Evolutionary conservation across 1,139 yeast genomes (phyloP).

Genomic region (Taphrina pruni): DNA sequence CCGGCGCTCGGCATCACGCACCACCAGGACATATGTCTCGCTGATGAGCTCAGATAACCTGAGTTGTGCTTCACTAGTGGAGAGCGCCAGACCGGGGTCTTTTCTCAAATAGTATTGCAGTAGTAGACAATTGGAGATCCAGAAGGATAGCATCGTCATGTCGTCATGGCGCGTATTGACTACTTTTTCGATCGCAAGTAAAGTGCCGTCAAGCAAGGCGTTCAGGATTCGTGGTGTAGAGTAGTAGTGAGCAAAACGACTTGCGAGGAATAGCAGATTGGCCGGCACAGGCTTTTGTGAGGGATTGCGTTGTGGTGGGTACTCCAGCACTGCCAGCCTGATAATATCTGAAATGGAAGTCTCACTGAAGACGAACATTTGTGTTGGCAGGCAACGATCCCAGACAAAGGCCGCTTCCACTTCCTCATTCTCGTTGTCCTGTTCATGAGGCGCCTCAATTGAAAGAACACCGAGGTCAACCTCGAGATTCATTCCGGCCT

Average conservation of each 20-base stretch:
- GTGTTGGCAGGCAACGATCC: slow-evolving; percentile 53
- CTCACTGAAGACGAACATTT: slow-evolving; percentile 55
- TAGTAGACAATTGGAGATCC: slow-evolving; percentile 55
- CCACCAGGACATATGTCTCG: slow-evolving; percentile 52
- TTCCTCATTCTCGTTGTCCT: slow-evolving; percentile 37
- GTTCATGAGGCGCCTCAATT: slow-evolving; percentile 45
- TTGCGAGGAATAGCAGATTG: slow-evolving; percentile 54
- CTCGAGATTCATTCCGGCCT: slow-evolving; percentile 51
- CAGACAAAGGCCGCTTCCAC: slow-evolving; percentile 50
- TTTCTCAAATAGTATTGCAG: slow-evolving; percentile 54
- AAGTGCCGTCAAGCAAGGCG: slow-evolving; percentile 51
- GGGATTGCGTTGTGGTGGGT: slow-evolving; percentile 53
- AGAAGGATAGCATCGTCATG: slow-evolving; percentile 54
- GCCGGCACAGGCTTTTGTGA: slow-evolving; percentile 56
- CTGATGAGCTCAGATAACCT: slow-evolving; percentile 51
- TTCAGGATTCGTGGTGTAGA: slow-evolving; percentile 52
- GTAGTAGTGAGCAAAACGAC: slow-evolving; percentile 55
- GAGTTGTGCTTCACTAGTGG: slow-evolving; percentile 51
- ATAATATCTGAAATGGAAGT: slow-evolving; percentile 53
- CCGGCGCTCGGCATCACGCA: slow-evolving; percentile 54
- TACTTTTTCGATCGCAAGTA: slow-evolving; percentile 51
- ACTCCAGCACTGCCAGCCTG: slow-evolving; percentile 53
- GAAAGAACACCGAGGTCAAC: slow-evolving; percentile 50
- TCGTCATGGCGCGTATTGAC: slow-evolving; percentile 52
- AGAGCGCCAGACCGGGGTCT: slow-evolving; percentile 51